These are phyloP conservation scores for Venturia aucupariae DNA, from an alignment of 2,329 filamentous ascomycete species.

Conservation along the genomic window DNA sequence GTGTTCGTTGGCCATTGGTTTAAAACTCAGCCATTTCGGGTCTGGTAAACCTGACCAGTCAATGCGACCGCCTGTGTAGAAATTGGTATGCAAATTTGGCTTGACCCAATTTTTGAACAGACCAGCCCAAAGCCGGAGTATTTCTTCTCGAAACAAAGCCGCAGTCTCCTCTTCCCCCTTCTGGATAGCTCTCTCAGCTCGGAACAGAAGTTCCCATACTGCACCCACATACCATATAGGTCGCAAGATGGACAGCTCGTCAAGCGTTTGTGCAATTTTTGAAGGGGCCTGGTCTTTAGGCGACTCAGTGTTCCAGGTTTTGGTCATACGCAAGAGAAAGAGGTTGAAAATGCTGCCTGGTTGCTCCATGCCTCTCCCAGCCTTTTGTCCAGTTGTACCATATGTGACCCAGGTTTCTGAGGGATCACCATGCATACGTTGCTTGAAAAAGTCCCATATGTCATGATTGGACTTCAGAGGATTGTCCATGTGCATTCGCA, in stretches of 20 bases:
- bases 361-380: not conserved
- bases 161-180: not conserved
- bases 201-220: not conserved
- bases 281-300: not conserved
- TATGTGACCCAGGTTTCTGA: not conserved
- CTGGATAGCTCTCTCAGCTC: not conserved
- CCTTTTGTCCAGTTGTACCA: not conserved
- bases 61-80: not conserved
- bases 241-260: not conserved
- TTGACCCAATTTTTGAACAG: not conserved
- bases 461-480: not conserved
- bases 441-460: not conserved
- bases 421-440: not conserved
- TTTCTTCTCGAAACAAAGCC: not conserved
- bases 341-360: not conserved
- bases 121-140: not conserved
- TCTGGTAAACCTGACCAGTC: constrained; percentile 11
- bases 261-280: not conserved
- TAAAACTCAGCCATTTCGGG: not conserved
- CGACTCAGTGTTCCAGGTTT: not conserved
- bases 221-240: constrained; percentile 2
- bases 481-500: not conserved
- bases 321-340: not conserved
- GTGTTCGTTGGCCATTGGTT: not conserved
- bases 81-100: not conserved